These are phyloP conservation scores for Aspergillus diversus DNA, from an alignment of 495 filamentous ascomycete genomes.

Conservation along the genomic window DNA sequence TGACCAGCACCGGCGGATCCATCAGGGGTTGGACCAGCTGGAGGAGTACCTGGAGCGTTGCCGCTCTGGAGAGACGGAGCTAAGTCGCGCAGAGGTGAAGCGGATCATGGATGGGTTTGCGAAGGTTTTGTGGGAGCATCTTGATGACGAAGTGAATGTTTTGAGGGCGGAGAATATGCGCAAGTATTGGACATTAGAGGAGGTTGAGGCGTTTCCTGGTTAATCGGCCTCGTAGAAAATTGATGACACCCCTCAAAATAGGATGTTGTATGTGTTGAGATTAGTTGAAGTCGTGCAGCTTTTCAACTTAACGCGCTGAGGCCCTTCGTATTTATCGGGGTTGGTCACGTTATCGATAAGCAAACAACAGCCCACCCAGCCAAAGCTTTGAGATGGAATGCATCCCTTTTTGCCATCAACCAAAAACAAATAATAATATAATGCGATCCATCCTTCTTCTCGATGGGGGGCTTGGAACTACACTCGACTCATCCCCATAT, in stretches of 20 bases:
- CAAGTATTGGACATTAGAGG: constrained; percentile 64
- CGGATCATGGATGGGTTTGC: constrained; percentile 68
- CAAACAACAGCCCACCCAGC: too few species aligned
- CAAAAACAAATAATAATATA: background rate
- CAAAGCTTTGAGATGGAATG: too few species aligned
- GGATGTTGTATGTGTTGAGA: too few species aligned
- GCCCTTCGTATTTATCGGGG: background rate
- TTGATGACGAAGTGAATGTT: constrained; percentile 72
- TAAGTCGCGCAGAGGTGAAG: constrained; percentile 70
- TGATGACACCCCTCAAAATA: too few species aligned
- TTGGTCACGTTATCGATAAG: background rate
- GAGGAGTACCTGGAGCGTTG: constrained; percentile 69
- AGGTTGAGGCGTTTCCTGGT: background rate
- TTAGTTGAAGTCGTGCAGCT: too few species aligned
- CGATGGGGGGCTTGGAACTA: constrained; percentile 69
- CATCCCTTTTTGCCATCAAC: background rate
- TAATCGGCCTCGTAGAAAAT: background rate
- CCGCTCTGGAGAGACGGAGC: constrained; percentile 63
- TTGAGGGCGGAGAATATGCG: constrained; percentile 85
- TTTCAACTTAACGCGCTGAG: too few species aligned
- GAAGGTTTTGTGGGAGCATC: constrained; percentile 68
- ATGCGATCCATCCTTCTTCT: constrained; percentile 42
- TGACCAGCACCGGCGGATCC: constrained; percentile 77
- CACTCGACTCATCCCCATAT: constrained; percentile 54
- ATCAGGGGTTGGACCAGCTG: constrained; percentile 74